Conservation (phyloP, 202 grass and related monocot species). For the Thinopyrum obtusiflorum region DNA sequence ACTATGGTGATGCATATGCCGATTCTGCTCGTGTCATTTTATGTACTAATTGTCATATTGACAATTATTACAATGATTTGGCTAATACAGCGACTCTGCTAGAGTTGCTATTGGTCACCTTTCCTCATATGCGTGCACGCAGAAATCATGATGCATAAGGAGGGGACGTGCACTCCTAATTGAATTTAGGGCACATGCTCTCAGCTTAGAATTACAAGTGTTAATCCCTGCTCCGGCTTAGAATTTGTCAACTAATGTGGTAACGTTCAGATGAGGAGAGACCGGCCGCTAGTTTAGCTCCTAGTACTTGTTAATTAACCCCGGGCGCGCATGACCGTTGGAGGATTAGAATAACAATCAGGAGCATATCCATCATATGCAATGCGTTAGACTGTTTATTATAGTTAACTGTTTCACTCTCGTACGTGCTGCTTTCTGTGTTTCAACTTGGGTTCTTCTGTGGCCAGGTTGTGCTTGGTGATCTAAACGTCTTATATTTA, state of each 20-base stretch:
- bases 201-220: neutral
- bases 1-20: too few relatives aligned
- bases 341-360: neutral
- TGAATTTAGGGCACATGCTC: neutral
- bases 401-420: neutral
- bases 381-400: neutral
- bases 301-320: neutral
- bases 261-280: neutral
- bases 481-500: too few relatives aligned
- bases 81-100: too few relatives aligned
- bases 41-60: too few relatives aligned
- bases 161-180: neutral
- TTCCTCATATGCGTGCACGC: neutral
- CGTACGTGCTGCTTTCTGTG: neutral
- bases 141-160: neutral
- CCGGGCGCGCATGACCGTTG: conserved; percentile 14
- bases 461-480: too few relatives aligned
- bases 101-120: too few relatives aligned
- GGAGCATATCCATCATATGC: neutral
- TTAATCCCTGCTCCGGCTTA: neutral
- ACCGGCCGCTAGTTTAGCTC: neutral
- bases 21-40: too few relatives aligned
- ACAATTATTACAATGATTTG: too few relatives aligned
- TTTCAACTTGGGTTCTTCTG: neutral
- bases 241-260: neutral